phyloP scores from a whole-genome alignment of 176 grass and related monocot species.

The Elymus sibiricus region DNA sequence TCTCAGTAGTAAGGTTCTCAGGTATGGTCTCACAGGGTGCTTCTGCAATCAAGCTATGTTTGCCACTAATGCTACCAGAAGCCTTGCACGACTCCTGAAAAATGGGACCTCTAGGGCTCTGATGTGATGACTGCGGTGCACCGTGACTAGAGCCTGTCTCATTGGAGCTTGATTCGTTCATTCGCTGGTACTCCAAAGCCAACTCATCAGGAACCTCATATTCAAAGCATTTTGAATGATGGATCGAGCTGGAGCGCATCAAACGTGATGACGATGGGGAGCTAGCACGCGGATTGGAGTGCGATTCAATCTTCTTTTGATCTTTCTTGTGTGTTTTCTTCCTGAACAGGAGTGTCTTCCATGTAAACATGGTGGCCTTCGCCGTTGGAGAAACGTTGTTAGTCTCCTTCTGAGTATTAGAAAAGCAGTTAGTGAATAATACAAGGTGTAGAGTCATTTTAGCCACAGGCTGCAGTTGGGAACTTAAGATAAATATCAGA shows the following conservation, averaged over 20 bases:
- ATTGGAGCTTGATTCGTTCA: slow-evolving; percentile 12
- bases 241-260: slow-evolving; percentile 28
- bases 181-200: slow-evolving; percentile 24
- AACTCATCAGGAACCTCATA: slow-evolving; percentile 45
- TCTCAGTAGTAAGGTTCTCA: background rate
- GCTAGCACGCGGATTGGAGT: background rate
- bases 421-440: background rate
- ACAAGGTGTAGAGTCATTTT: background rate
- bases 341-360: slow-evolving; percentile 47
- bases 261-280: background rate
- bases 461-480: background rate
- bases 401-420: slow-evolving; percentile 30
- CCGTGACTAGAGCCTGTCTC: slow-evolving; percentile 26
- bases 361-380: slow-evolving; percentile 19
- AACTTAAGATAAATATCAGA: background rate
- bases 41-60: slow-evolving; percentile 26
- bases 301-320: slow-evolving; percentile 4
- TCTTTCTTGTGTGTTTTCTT: slow-evolving; percentile 37
- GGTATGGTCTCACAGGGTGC: slow-evolving; percentile 4
- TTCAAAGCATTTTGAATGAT: slow-evolving; percentile 58
- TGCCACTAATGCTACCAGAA: slow-evolving; percentile 9
- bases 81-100: background rate
- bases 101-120: background rate
- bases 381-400: slow-evolving; percentile 13
- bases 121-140: background rate